These are phyloP conservation scores for Exophiala phaeomuriformis DNA, from an alignment of 2,329 filamentous ascomycete genomes.

Conservation along the genomic window DNA sequence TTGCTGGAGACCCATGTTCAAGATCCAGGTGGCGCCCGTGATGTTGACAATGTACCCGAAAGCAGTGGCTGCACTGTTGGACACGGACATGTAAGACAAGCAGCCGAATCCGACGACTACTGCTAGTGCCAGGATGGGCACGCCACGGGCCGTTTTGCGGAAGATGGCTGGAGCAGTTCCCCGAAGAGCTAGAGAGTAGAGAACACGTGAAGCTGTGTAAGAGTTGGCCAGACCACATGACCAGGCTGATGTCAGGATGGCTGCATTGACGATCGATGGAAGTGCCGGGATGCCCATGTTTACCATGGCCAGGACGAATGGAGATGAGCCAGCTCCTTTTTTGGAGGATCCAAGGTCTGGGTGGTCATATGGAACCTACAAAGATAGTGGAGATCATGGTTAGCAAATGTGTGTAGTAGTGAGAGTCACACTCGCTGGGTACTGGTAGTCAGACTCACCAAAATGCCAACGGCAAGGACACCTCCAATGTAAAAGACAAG, in stretches of 20 bases:
- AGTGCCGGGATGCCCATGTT: conserved; percentile 48
- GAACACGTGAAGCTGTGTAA: conserved; percentile 57
- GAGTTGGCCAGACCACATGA: conserved; percentile 49
- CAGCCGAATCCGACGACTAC: not conserved
- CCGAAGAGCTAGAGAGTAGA: conserved; percentile 49
- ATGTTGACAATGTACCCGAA: not conserved
- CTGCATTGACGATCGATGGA: conserved; percentile 52
- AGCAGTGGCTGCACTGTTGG: not conserved
- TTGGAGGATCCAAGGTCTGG: conserved; percentile 49
- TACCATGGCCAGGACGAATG: conserved; percentile 56
- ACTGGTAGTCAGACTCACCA: conserved; percentile 38
- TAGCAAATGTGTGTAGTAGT: too few relatives aligned
- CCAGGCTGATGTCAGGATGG: conserved; percentile 47
- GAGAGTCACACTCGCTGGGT: too few relatives aligned
- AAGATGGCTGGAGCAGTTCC: conserved; percentile 46
- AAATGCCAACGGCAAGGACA: conserved; percentile 59
- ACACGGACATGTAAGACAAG: not conserved
- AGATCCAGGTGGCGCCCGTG: not conserved
- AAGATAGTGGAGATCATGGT: too few relatives aligned
- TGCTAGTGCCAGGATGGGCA: conserved; percentile 47
- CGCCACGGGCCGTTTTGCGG: conserved; percentile 49
- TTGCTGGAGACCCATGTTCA: not conserved
- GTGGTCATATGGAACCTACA: conserved; percentile 51
- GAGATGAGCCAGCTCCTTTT: conserved; percentile 49
- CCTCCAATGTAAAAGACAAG: conserved; percentile 66